Evolutionary conservation across 768 basidiomycete genomes (phyloP).

Genomic region (Mycena maculata): DNA sequence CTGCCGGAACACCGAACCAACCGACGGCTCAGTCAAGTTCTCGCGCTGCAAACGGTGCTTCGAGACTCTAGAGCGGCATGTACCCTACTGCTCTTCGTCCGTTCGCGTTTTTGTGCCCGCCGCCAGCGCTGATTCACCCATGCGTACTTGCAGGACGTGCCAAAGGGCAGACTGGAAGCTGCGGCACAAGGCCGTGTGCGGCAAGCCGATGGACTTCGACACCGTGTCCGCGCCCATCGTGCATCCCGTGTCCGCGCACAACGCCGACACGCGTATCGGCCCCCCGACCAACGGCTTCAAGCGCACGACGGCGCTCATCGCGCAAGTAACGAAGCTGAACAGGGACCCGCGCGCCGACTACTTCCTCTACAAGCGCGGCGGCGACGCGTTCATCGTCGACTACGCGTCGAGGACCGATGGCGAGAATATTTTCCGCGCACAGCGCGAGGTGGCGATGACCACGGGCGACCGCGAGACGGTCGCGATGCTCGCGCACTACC

Average conservation of each 20-base stretch:
- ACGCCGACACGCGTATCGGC: not conserved
- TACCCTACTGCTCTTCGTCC: slow-evolving; percentile 29
- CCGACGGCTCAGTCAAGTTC: slow-evolving; percentile 16
- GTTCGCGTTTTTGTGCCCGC: not conserved
- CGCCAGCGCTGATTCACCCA: too few species aligned
- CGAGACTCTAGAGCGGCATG: slow-evolving; percentile 21
- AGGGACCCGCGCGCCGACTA: not conserved
- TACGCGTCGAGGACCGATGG: not conserved
- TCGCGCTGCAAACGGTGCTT: slow-evolving; percentile 22
- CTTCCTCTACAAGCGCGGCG: not conserved
- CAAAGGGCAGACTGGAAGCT: slow-evolving; percentile 23
- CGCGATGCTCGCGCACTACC: slow-evolving; percentile 2
- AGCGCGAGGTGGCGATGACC: slow-evolving; percentile 6
- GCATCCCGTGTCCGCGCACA: not conserved
- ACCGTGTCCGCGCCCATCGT: not conserved
- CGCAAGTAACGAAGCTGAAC: not conserved
- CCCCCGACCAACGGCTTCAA: slow-evolving; percentile 4
- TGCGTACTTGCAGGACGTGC: too few species aligned
- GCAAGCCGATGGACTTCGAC: slow-evolving; percentile 21
- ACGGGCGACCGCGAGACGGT: not conserved
- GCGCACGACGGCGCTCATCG: not conserved
- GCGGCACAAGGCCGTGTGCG: slow-evolving; percentile 18
- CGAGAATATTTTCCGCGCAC: not conserved
- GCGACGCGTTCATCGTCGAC: not conserved
- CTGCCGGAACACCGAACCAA: slow-evolving; percentile 1